Percentiles rank a stretch among this genome's conserved stretches.
phyloP scores from a whole-genome alignment of 179 eudicot genomes.

The Camellia oleifera region DNA sequence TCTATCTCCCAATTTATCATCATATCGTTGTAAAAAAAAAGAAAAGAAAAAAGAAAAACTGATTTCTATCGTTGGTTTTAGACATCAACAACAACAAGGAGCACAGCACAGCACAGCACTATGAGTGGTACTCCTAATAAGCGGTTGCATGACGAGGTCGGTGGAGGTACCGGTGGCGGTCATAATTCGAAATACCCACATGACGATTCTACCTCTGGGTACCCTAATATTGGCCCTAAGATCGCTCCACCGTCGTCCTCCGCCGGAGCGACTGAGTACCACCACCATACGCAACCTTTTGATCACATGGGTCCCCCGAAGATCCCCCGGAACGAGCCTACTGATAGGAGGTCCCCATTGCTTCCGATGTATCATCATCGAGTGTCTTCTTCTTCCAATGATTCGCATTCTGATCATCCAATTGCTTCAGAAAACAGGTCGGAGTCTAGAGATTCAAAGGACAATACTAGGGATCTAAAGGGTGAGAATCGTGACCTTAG shows the following conservation, averaged over 20 bases:
- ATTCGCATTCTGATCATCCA: conserved; percentile 45
- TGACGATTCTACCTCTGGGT: conserved; percentile 30
- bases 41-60: neutral
- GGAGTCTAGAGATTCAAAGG: conserved; percentile 56
- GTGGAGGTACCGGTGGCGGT: conserved; percentile 24
- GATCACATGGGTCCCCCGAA: conserved; percentile 33
- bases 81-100: neutral
- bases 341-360: conserved; percentile 57
- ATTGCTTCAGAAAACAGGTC: conserved; percentile 45
- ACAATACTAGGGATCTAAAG: conserved; percentile 45
- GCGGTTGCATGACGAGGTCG: conserved; percentile 33
- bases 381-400: conserved; percentile 40
- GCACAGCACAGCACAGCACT: neutral
- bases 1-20: neutral
- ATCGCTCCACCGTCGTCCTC: conserved; percentile 1
- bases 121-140: conserved; percentile 46
- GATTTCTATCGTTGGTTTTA: neutral
- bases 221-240: conserved; percentile 26
- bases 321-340: conserved; percentile 50
- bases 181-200: conserved; percentile 32
- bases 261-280: conserved; percentile 21
- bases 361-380: conserved; percentile 58
- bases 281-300: conserved; percentile 23
- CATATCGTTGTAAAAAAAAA: neutral
- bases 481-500: conserved; percentile 51